Evolutionary conservation across 768 basidiomycete genomes (phyloP), one percentile per base, ranked within the genome.

Genomic region (Tylopilus sp.): DNA sequence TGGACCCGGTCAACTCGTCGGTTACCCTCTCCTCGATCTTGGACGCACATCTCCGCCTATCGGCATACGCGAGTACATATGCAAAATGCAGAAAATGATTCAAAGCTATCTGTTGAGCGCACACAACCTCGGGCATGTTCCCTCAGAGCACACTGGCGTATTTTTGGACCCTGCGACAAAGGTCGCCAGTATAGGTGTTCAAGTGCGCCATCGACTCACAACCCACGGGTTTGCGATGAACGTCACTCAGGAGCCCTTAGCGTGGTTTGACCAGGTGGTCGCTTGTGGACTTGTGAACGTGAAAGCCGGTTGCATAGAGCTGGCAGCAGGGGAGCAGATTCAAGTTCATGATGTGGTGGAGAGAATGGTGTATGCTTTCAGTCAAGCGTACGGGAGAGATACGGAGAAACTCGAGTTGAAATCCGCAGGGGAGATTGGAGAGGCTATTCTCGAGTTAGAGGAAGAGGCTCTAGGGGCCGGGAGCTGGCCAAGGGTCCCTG

Each of bases 221-320:
- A 88, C 86, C 24, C 97, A 99, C 67, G 97, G 97, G 1, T 97
- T 99, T 71, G 83, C 94, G 1, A 73, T 98, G 66, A 99, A 99
- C 70, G 76, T 98, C 54, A 92, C 92, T 0, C 71, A 69, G 26
- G 87, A 97, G 57, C 92, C 93, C 5, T 66, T 85, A 24, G 57
- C 73, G 22, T 98, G 96, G 96, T 98, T 99, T 65, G 77, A 88
- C 62, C 75, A 81, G 52, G 80, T 98, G 46, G 83, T 96, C 6
- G 97, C 96, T 3, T 99, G 97, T 69, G 97, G 97, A 4, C 74
- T 98, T 44, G 79, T 77, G 11, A 87, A 90, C 53, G 92, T 98
- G 36, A 81, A 75, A 49, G 92, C 94, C 1, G 86, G 84, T 0
- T 87, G 81, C 48, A 78, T 91, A 45, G 80, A 78, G 53, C 65